phyloP scores from a whole-genome alignment of 495 filamentous ascomycete genomes.

The Podospora comata region DNA sequence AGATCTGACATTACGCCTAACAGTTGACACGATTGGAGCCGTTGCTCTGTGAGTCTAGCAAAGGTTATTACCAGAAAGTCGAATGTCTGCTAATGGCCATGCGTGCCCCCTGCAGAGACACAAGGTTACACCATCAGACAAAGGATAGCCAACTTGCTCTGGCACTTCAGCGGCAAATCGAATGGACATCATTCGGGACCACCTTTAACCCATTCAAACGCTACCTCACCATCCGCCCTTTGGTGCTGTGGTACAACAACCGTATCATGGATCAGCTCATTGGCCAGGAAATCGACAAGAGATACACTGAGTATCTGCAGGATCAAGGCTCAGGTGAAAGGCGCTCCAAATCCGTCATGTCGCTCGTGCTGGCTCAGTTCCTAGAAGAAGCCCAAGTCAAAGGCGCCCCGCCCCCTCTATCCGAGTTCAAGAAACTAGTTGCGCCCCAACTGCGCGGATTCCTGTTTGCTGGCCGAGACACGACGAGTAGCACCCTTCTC shows the following conservation, averaged over 20 bases:
- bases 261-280: neutral
- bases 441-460: conserved; percentile 36
- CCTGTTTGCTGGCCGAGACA: conserved; percentile 46
- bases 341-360: conserved; percentile 51
- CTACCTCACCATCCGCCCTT: neutral
- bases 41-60: neutral
- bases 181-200: neutral
- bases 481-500: conserved; percentile 34
- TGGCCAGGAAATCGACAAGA: neutral
- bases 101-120: no score
- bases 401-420: conserved; percentile 10
- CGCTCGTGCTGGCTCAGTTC: conserved; percentile 21
- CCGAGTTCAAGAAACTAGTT: neutral
- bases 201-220: neutral
- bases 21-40: conserved; percentile 1
- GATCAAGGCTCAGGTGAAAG: neutral
- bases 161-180: neutral
- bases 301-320: neutral
- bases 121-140: neutral
- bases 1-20: conserved; percentile 5
- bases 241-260: neutral
- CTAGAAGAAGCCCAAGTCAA: conserved; percentile 1
- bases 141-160: neutral
- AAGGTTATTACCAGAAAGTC: no score
- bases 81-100: no score